Evolutionary conservation across 192 early-diverging fungal species (phyloP).

Genomic region (Backusella mclennaniae): DNA sequence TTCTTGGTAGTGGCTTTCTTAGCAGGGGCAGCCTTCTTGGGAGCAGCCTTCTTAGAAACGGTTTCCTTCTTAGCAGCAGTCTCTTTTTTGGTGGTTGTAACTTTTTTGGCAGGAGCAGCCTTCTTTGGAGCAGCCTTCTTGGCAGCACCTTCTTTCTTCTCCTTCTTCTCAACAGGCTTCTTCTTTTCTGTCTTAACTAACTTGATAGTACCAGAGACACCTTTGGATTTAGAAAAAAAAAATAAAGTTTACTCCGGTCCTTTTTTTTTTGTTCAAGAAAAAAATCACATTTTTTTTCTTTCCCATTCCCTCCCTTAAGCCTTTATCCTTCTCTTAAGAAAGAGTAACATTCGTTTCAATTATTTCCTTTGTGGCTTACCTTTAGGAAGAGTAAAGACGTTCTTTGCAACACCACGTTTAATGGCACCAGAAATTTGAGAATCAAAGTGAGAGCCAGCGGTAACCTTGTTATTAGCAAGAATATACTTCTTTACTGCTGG

Average conservation of each 20-base stretch:
- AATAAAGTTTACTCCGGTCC: neutral
- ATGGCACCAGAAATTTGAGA: conserved; percentile 60
- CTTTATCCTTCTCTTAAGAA: neutral
- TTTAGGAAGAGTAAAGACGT: conserved; percentile 64
- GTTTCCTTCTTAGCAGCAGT: conserved; percentile 17
- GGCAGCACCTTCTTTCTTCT: neutral
- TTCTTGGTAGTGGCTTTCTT: conserved; percentile 40
- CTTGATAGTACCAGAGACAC: conserved; percentile 65
- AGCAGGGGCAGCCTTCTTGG: conserved; percentile 46
- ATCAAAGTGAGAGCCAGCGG: conserved; percentile 49
- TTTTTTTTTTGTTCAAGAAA: neutral
- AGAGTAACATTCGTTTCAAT: neutral
- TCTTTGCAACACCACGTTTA: conserved; percentile 62
- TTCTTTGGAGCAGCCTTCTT: conserved; percentile 51
- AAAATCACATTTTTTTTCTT: neutral
- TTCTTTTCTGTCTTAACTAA: conserved; percentile 58
- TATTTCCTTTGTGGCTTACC: conserved; percentile 33
- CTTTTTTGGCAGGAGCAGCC: conserved; percentile 44
- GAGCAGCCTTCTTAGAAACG: conserved; percentile 41
- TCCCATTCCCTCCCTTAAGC: neutral
- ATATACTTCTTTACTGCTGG: conserved; percentile 82
- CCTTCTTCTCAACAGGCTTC: conserved; percentile 47
- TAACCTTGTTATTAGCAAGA: conserved; percentile 67
- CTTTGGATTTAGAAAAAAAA: conserved; percentile 9
- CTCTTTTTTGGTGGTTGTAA: conserved; percentile 19